Conservation (phyloP, 2,329 filamentous ascomycete species). For the Rhynchosporium agropyri region DNA sequence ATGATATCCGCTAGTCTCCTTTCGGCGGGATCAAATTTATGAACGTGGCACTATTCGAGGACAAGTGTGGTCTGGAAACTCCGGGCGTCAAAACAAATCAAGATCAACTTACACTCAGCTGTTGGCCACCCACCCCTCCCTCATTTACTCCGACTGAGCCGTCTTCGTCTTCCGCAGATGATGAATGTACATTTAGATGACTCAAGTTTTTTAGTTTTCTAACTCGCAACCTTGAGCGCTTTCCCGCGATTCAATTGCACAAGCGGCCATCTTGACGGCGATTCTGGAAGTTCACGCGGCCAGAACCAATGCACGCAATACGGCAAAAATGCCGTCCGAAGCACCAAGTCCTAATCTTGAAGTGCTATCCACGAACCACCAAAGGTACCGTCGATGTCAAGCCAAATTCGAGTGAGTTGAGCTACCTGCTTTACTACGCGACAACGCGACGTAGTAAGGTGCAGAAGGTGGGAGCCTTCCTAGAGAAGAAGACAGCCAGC, state of each 20-base stretch:
- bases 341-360: conserved; percentile 93
- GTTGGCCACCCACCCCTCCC: conserved; percentile 11
- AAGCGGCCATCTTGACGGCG: conserved; percentile 1
- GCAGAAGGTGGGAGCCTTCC: conserved; percentile 90
- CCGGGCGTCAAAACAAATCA: conserved; percentile 19
- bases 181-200: conserved; percentile 10
- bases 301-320: conserved; percentile 61
- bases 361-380: conserved; percentile 91
- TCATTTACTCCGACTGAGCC: conserved; percentile 1
- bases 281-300: conserved; percentile 15
- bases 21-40: conserved; percentile 8
- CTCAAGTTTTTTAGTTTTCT: conserved; percentile 8
- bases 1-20: background rate
- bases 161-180: conserved; percentile 10
- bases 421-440: conserved; percentile 95
- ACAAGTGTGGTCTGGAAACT: conserved; percentile 1
- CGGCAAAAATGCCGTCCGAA: conserved; percentile 80
- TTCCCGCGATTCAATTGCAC: conserved; percentile 14
- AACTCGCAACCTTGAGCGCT: conserved; percentile 7
- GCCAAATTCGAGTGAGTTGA: conserved; percentile 94
- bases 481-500: conserved; percentile 89
- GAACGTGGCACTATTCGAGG: conserved; percentile 16
- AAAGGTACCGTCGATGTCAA: conserved; percentile 92
- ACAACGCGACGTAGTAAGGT: conserved; percentile 93
- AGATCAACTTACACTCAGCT: conserved; percentile 19